Evolutionary conservation across 2,329 filamentous ascomycete species (phyloP).

Genomic region (Beauveria bassiana): DNA sequence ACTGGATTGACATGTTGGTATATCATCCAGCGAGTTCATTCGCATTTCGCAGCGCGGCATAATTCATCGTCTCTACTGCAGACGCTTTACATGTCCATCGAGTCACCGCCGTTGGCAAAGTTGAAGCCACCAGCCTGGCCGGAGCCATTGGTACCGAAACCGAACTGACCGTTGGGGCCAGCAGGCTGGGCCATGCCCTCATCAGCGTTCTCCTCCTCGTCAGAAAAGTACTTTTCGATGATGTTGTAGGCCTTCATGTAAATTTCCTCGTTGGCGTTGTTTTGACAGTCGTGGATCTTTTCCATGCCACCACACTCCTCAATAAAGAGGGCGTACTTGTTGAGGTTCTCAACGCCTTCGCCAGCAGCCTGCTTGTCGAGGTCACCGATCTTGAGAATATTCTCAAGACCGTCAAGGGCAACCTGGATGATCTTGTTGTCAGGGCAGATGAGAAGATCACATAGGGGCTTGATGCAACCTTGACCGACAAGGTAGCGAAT

Average conservation of each 20-base stretch:
- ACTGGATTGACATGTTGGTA: constrained; percentile 5
- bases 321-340: constrained; percentile 95
- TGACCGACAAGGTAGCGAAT: constrained; percentile 90
- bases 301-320: constrained; percentile 99
- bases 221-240: constrained; percentile 99
- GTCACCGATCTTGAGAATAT: constrained; percentile 98
- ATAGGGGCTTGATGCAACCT: constrained; percentile 95
- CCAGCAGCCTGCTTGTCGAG: constrained; percentile 90
- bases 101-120: constrained; percentile 68
- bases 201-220: constrained; percentile 90
- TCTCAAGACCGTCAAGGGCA: constrained; percentile 93
- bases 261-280: constrained; percentile 99
- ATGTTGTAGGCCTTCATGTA: constrained; percentile 99
- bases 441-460: constrained; percentile 88
- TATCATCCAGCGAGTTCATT: background rate
- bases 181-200: constrained; percentile 66
- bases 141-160: constrained; percentile 61
- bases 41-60: constrained; percentile 3
- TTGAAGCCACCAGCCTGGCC: constrained; percentile 78
- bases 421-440: constrained; percentile 99
- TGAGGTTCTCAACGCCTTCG: constrained; percentile 70
- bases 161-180: constrained; percentile 64
- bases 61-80: background rate
- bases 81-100: constrained; percentile 54
- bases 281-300: constrained; percentile 99